A percentile compares a stretch with the other conserved stretches of the same genome.
Evolutionary conservation across 2,329 filamentous ascomycete genomes (phyloP).

Genomic region (Coccinonectria pachysandricola): DNA sequence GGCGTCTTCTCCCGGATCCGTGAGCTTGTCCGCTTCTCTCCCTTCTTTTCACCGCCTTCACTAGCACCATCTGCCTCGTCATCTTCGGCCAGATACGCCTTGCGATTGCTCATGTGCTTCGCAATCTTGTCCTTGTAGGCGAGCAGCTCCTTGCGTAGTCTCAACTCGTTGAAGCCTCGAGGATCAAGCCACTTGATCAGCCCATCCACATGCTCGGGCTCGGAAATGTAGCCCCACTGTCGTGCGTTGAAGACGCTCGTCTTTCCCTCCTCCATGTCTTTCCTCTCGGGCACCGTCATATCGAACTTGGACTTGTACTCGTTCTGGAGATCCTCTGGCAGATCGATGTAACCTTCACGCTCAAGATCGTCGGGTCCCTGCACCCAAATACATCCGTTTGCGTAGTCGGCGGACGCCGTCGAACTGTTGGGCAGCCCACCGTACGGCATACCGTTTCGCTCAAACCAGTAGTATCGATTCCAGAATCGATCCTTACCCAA

Average conservation of each 20-base stretch:
- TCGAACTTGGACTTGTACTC: constrained; percentile 69
- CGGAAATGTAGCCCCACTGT: constrained; percentile 89
- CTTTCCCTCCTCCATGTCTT: constrained; percentile 71
- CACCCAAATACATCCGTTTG: constrained; percentile 92
- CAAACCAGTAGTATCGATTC: constrained; percentile 99
- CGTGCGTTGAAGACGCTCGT: constrained; percentile 66
- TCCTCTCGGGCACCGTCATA: constrained; percentile 77
- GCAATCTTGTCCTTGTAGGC: constrained; percentile 66
- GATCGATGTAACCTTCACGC: constrained; percentile 74
- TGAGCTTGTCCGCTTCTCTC: constrained; percentile 35
- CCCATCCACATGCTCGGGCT: constrained; percentile 64
- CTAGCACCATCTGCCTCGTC: too few species aligned
- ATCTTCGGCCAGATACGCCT: constrained; percentile 48
- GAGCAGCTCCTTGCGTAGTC: constrained; percentile 77
- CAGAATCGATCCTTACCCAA: constrained; percentile 94
- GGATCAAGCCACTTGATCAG: constrained; percentile 84
- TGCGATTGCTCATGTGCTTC: constrained; percentile 70
- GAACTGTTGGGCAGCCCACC: constrained; percentile 80
- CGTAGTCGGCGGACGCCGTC: constrained; percentile 77
- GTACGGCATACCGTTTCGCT: constrained; percentile 96
- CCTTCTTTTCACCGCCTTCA: constrained; percentile 31
- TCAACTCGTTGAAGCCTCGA: constrained; percentile 75
- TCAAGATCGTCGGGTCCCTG: constrained; percentile 90
- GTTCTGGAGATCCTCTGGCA: constrained; percentile 57
- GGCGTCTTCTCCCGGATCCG: constrained; percentile 36